These are phyloP conservation scores for Yarrowia yakushimensis DNA, from an alignment of 805 yeast genomes.

Conservation along the genomic window DNA sequence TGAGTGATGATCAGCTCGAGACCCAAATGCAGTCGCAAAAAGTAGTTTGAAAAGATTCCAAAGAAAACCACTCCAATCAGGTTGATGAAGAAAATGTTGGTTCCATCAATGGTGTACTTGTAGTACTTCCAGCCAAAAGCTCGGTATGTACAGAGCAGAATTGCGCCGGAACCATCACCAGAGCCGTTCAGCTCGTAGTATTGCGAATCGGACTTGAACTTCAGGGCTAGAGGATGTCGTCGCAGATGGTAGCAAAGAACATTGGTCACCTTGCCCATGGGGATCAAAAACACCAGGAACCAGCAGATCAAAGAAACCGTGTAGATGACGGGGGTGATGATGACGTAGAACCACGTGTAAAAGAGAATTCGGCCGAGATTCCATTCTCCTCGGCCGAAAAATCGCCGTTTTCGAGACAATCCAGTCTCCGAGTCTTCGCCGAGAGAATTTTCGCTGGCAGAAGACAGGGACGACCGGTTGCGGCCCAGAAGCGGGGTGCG, in stretches of 20 bases:
- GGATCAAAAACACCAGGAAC: constrained; percentile 84
- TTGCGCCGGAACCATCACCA: constrained; percentile 46
- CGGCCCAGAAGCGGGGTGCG: constrained; percentile 9
- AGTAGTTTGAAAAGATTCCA: constrained; percentile 73
- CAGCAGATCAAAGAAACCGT: constrained; percentile 62
- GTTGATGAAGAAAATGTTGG: constrained; percentile 88
- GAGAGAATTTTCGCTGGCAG: constrained; percentile 16
- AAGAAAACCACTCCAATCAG: constrained; percentile 73
- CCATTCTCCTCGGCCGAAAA: constrained; percentile 94
- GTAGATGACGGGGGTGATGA: constrained; percentile 64
- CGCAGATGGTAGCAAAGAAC: constrained; percentile 73
- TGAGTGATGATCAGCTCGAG: constrained; percentile 49
- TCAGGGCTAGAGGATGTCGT: constrained; percentile 86
- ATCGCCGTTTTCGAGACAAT: constrained; percentile 42
- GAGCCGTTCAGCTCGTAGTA: constrained; percentile 35
- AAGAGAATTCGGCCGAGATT: constrained; percentile 74
- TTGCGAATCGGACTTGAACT: constrained; percentile 51
- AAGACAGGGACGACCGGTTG: not conserved
- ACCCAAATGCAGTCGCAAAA: constrained; percentile 50
- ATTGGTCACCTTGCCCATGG: constrained; percentile 79
- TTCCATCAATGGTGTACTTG: constrained; percentile 94
- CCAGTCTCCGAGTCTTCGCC: not conserved
- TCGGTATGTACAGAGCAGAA: constrained; percentile 85
- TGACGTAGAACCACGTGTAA: constrained; percentile 62
- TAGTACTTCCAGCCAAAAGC: constrained; percentile 91